phyloP scores from a whole-genome alignment of 352 stramenopile genomes.

The Globisporangium yorkense region DNA sequence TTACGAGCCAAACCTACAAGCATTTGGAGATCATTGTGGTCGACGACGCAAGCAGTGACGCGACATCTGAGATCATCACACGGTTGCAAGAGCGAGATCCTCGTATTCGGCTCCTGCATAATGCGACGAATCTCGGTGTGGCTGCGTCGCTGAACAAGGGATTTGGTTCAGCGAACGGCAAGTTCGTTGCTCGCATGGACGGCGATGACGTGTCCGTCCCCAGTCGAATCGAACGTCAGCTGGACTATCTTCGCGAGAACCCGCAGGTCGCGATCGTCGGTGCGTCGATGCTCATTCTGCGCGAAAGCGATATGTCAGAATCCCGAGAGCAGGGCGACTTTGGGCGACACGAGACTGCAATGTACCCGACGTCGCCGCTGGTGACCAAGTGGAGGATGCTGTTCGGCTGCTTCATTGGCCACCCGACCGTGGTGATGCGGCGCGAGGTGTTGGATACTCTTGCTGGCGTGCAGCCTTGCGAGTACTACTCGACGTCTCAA shows the following conservation, averaged over 20 bases:
- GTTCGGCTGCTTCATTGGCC: conserved; percentile 72
- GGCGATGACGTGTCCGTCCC: conserved; percentile 71
- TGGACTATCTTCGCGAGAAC: conserved; percentile 30
- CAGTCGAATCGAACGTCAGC: conserved; percentile 49
- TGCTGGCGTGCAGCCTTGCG: conserved; percentile 1
- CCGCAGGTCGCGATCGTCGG: conserved; percentile 36
- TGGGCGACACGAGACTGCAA: conserved; percentile 19
- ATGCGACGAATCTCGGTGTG: conserved; percentile 45
- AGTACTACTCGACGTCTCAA: conserved; percentile 35
- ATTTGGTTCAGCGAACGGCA: conserved; percentile 34
- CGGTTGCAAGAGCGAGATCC: conserved; percentile 28
- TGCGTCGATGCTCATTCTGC: conserved; percentile 27
- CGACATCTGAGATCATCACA: conserved; percentile 30
- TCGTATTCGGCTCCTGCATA: conserved; percentile 37
- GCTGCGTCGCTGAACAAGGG: conserved; percentile 70
- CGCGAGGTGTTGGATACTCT: conserved; percentile 32
- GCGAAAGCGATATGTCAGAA: conserved; percentile 1
- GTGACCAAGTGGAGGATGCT: conserved; percentile 68
- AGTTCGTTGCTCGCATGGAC: conserved; percentile 81
- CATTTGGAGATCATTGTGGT: conserved; percentile 68
- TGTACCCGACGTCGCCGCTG: conserved; percentile 43
- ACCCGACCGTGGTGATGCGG: conserved; percentile 77
- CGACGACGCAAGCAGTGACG: conserved; percentile 61
- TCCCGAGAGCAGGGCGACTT: not conserved
- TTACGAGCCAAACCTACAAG: conserved; percentile 27